These are phyloP conservation scores for Dispira simplex DNA, from an alignment of 192 early-diverging fungal species.

Conservation along the genomic window DNA sequence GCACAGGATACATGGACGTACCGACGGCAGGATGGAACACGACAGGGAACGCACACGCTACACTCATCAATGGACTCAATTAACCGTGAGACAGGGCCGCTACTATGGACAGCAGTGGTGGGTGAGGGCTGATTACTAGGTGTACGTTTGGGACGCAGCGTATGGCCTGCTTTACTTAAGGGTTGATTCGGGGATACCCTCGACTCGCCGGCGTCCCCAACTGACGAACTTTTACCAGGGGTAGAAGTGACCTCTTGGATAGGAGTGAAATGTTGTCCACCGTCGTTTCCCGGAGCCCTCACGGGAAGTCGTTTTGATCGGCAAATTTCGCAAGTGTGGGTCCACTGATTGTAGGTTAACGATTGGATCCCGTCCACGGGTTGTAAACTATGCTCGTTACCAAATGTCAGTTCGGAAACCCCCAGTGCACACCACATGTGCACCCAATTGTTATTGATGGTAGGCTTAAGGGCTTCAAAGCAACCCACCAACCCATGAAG, in stretches of 20 bases:
- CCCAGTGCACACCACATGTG: slow-evolving; percentile 52
- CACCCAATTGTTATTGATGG: slow-evolving; percentile 62
- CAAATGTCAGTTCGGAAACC: slow-evolving; percentile 36
- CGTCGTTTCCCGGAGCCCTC: too few relatives aligned
- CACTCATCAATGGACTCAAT: slow-evolving; percentile 2
- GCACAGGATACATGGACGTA: slow-evolving; percentile 8
- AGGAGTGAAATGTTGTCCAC: too few relatives aligned
- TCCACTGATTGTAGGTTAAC: slow-evolving; percentile 25
- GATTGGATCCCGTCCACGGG: slow-evolving; percentile 31
- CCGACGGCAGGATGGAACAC: neutral
- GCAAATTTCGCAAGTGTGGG: slow-evolving; percentile 8
- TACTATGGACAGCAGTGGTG: neutral
- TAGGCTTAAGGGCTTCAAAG: slow-evolving; percentile 40
- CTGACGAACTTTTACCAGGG: too few relatives aligned
- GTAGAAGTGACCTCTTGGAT: too few relatives aligned
- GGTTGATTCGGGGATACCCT: too few relatives aligned
- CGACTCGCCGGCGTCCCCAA: too few relatives aligned
- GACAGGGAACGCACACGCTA: slow-evolving; percentile 6
- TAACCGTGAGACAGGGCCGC: neutral
- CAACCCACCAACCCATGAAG: slow-evolving; percentile 16
- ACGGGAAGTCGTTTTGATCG: too few relatives aligned
- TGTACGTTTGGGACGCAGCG: slow-evolving; percentile 7
- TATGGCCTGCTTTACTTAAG: neutral
- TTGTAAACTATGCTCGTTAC: slow-evolving; percentile 17
- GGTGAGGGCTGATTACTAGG: neutral